A percentile compares a stretch with the other conserved stretches of the same genome.
Evolutionary conservation across 1,139 yeast genomes (phyloP).

Genomic region (Geotrichum cucujoidarum): DNA sequence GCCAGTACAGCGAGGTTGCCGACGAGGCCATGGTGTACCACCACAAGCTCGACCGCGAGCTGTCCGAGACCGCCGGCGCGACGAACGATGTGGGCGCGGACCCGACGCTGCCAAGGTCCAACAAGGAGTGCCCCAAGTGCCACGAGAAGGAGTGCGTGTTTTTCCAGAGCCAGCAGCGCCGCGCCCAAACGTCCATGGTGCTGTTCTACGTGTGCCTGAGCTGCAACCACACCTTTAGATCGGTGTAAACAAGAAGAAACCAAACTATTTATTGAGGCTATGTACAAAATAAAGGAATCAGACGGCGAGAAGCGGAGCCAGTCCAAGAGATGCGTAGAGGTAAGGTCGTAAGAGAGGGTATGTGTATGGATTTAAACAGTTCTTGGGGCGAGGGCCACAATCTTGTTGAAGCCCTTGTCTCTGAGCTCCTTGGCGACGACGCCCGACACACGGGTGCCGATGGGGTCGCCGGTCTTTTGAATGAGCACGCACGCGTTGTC

Average conservation of each 20-base stretch:
- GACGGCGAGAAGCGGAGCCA: not conserved
- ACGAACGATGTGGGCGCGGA: slow-evolving; percentile 94
- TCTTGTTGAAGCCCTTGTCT: slow-evolving; percentile 78
- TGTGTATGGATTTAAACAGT: slow-evolving; percentile 48
- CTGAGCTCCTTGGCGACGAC: slow-evolving; percentile 90
- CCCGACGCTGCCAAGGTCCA: slow-evolving; percentile 93
- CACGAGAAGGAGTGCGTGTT: slow-evolving; percentile 87
- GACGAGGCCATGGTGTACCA: slow-evolving; percentile 85
- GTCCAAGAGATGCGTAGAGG: not conserved
- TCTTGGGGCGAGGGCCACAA: slow-evolving; percentile 87
- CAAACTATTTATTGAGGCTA: not conserved
- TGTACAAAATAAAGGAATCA: not conserved
- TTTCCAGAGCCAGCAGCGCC: slow-evolving; percentile 91
- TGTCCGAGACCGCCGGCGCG: slow-evolving; percentile 95
- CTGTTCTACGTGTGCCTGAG: slow-evolving; percentile 69
- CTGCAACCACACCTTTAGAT: slow-evolving; percentile 65
- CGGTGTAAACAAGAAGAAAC: slow-evolving; percentile 11
- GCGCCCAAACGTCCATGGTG: slow-evolving; percentile 94
- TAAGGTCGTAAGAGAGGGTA: not conserved
- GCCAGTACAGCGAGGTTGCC: slow-evolving; percentile 90
- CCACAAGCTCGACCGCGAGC: slow-evolving; percentile 85
- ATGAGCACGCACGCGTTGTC: slow-evolving; percentile 96
- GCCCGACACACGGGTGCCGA: slow-evolving; percentile 88
- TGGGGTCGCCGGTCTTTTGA: slow-evolving; percentile 87
- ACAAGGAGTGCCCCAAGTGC: slow-evolving; percentile 88